Evolutionary conservation across 805 yeast genomes (phyloP), one percentile per base, ranked within the genome.

Genomic region (Metschnikowia arizonensis): DNA sequence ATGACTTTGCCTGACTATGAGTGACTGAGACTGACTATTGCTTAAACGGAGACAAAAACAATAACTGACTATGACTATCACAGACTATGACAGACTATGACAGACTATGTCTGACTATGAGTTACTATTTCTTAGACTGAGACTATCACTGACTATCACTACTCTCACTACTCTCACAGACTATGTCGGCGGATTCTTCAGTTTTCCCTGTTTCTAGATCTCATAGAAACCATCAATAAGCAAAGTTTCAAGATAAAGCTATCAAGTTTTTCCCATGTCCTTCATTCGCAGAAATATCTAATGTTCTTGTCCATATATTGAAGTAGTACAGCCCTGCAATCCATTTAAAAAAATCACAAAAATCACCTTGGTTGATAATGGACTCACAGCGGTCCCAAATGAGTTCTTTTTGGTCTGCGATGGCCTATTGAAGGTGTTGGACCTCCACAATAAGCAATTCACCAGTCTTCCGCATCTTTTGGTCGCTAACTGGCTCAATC

Each of bases 371-470:
- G 11, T 46, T 1, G 55, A 52, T 7, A 47, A 48, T 28, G 41
- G 35, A 4, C 32, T 52, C 6, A 19, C 34, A 15, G 25, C 41
- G 5, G 47, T 53, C 17, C 57, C 57, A 1, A 24, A 17, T 10
- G 54, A 49, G 17, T 46, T 52, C 23, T 40, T 17, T 24, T 39
- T 33, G 23, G 46, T 53, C 4, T 47, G 53, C 14, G 47, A 50
- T 12, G 31, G 46, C 6, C 35, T 25, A 5, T 48, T 53, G 40
- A 40, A 78, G 44, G 83, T 81, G 50, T 63, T 87, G 46, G 91
- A 86, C 60, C 62, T 87, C 37, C 85, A 85, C 58, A 68, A 72
- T 47, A 87, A 87, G 59, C 59, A 65, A 36, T 70, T 87, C 42
- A 52, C 68, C 2, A 69, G 64, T 37, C 72, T 86, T 36, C 89